Base-by-base conservation (phyloP, 768 basidiomycete genomes). In the Punctularia strigosozonata region DNA sequence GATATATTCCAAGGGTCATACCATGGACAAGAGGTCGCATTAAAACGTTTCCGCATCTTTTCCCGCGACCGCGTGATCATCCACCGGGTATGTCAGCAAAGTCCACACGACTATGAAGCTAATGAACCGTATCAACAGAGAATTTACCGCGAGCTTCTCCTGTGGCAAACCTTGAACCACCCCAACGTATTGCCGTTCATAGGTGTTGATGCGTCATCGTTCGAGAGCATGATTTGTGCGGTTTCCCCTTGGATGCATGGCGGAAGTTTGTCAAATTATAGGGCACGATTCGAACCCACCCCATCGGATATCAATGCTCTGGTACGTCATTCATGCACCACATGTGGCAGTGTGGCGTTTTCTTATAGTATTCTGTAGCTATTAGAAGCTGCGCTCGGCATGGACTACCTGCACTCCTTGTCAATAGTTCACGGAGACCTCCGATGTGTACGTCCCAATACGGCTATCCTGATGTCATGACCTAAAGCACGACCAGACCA, bases 91-190 rank as follows among this genome's bases (percentile, higher is more conserved):
- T n/a, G n/a, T n/a, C n/a, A n/a, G n/a, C n/a, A n/a, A n/a, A n/a
- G n/a, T n/a, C n/a, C n/a, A n/a, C n/a, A n/a, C n/a, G n/a, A n/a
- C n/a, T n/a, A n/a, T n/a, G n/a, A n/a, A n/a, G n/a, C n/a, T n/a
- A n/a, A n/a, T n/a, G n/a, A n/a, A n/a, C n/a, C n/a, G n/a, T n/a
- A n/a, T n/a, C n/a, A n/a, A 8, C 19, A 34, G 33, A 34, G 6
- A 24, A 36, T 41, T 23, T 41, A 15, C 40, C 10, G 33, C 17
- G 40, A 41, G 18, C 35, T 34, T 12, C n/a, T 41, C 12, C 17
- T 41, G 8, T 41, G 40, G 40, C 30, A 25, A 5, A 18, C 25
- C 7, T 34, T 41, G 4, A 12, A 25, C 6, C 40, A 41, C 24
- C 40, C 40, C 4, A 15, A 37, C 19, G 30, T 41, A 7, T n/a